Evolutionary conservation across 306 rosid species (phyloP).

Genomic region (Citrullus mucosospermus): DNA sequence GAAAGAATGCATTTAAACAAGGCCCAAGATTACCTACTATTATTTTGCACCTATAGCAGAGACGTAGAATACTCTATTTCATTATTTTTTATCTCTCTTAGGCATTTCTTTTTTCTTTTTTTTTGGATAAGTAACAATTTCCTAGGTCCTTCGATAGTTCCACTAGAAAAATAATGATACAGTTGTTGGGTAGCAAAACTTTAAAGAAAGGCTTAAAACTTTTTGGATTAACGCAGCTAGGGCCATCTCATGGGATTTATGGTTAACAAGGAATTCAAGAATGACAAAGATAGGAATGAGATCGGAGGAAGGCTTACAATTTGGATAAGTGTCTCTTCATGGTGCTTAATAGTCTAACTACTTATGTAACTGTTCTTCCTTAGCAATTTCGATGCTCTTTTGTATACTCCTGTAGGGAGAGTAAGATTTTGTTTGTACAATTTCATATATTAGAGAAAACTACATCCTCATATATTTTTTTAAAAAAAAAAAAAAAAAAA

Average conservation of each 20-base stretch:
- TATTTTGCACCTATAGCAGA: neutral
- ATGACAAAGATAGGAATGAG: neutral
- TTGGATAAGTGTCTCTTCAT: neutral
- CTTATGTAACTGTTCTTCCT: neutral
- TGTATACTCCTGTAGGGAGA: neutral
- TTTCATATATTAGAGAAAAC: neutral
- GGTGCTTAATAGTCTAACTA: neutral
- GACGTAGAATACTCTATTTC: neutral
- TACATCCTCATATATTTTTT: neutral
- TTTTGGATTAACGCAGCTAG: neutral
- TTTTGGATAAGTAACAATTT: no score
- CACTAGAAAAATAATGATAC: neutral
- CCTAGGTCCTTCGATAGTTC: neutral
- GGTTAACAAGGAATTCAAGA: neutral
- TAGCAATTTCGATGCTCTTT: neutral
- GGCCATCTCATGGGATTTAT: neutral
- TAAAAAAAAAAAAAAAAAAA: no score
- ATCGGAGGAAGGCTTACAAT: neutral
- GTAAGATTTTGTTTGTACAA: neutral
- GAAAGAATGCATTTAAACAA: neutral
- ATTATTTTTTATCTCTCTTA: neutral
- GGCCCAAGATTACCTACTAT: neutral
- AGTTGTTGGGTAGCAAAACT: neutral
- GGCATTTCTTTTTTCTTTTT: neutral
- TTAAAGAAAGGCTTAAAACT: neutral